Evolutionary conservation across 768 basidiomycete species (phyloP).

Genomic region (Suillus subaureus): DNA sequence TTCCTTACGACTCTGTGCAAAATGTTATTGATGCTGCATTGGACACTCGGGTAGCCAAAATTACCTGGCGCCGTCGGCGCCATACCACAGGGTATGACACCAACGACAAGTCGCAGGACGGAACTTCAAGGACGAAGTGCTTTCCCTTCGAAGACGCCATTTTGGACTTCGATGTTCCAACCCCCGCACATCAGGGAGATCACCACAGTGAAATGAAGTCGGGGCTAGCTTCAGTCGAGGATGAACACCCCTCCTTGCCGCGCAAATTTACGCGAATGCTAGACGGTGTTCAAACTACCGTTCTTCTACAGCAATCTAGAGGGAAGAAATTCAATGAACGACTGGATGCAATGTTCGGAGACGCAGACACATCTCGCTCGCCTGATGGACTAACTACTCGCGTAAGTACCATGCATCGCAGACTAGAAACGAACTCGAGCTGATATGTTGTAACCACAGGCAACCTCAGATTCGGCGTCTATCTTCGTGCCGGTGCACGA

Average conservation of each 20-base stretch:
- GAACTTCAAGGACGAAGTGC: background rate
- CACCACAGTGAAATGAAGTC: background rate
- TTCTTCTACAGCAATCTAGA: background rate
- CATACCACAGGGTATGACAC: background rate
- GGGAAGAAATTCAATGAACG: conserved; percentile 4
- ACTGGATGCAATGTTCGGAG: background rate
- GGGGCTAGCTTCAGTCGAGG: background rate
- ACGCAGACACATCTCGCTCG: background rate
- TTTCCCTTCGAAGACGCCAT: background rate
- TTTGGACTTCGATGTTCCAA: background rate
- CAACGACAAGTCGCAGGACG: background rate
- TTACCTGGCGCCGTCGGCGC: background rate
- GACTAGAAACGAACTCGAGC: background rate
- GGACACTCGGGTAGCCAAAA: conserved; percentile 8
- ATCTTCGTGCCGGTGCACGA: background rate
- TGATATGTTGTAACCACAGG: background rate
- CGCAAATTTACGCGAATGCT: background rate
- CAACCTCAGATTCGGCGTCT: background rate
- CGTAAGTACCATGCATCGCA: background rate
- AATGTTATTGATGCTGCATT: conserved; percentile 5
- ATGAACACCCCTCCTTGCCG: background rate
- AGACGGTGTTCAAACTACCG: background rate
- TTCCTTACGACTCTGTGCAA: conserved; percentile 6
- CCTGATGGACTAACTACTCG: background rate
- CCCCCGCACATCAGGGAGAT: background rate